Percentiles rank a stretch among this genome's conserved stretches.
These are phyloP conservation scores for Melampsora americana DNA, from an alignment of 1,284 basidiomycete genomes.

Conservation along the genomic window DNA sequence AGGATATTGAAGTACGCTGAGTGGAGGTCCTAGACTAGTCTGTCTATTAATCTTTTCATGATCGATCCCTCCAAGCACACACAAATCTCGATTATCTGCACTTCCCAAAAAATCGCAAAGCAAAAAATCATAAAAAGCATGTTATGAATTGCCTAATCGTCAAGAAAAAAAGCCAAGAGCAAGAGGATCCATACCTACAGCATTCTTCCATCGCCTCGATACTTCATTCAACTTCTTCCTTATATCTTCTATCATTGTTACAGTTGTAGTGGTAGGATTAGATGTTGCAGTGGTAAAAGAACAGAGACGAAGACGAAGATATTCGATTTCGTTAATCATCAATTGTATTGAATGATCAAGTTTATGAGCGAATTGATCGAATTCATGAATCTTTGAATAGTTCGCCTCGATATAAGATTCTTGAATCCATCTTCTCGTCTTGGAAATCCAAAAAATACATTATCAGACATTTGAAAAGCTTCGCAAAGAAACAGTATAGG, in stretches of 20 bases:
- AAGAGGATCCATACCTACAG: slow-evolving; percentile 15
- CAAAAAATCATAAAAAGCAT: background rate
- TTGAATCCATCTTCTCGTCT: background rate
- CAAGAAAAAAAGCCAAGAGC: background rate
- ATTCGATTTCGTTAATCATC: slow-evolving; percentile 23
- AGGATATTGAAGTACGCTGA: background rate
- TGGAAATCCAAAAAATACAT: background rate
- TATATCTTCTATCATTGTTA: slow-evolving; percentile 19
- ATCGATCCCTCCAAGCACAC: slow-evolving; percentile 22
- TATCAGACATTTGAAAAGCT: background rate
- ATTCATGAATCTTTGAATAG: slow-evolving; percentile 26
- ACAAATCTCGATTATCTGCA: slow-evolving; percentile 40
- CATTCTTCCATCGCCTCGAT: slow-evolving; percentile 18
- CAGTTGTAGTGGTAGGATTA: background rate
- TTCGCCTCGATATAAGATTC: slow-evolving; percentile 3
- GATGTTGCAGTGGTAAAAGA: slow-evolving; percentile 1
- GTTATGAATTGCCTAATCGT: background rate
- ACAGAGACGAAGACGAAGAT: slow-evolving; percentile 22
- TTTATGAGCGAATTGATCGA: slow-evolving; percentile 23
- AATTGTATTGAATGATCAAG: slow-evolving; percentile 26
- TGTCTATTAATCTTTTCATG: slow-evolving; percentile 11
- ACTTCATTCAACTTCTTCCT: slow-evolving; percentile 16
- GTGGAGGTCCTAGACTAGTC: slow-evolving; percentile 34
- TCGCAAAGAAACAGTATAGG: background rate
- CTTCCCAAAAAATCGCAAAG: background rate